A percentile compares a stretch with the other conserved stretches of the same genome.
These are phyloP conservation scores for Fusarium clavum DNA, from an alignment of 2,329 filamentous ascomycete genomes.

Conservation along the genomic window DNA sequence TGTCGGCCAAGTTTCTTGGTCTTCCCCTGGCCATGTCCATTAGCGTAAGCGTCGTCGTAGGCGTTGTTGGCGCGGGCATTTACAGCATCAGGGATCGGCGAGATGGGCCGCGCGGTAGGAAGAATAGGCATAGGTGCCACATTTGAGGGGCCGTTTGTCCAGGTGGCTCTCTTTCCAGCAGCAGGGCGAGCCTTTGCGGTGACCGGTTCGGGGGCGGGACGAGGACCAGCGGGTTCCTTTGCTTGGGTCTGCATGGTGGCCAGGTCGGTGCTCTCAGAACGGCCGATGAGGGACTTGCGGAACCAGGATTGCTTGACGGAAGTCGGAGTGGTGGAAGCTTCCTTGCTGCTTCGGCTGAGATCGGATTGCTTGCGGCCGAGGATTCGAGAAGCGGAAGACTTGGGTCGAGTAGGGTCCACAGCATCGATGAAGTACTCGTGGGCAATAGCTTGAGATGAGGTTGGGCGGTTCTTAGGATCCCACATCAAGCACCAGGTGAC, in stretches of 20 bases:
- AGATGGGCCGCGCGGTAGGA: conserved; percentile 93
- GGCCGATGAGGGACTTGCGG: conserved; percentile 89
- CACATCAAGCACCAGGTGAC: conserved; percentile 99
- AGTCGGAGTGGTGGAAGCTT: conserved; percentile 68
- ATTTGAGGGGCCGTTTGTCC: conserved; percentile 85
- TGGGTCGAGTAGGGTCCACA: conserved; percentile 90
- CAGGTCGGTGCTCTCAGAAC: conserved; percentile 76
- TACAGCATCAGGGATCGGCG: conserved; percentile 93
- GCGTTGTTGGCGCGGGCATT: conserved; percentile 86
- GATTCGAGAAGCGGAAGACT: conserved; percentile 85
- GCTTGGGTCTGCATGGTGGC: conserved; percentile 59
- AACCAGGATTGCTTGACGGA: conserved; percentile 96
- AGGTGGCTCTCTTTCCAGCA: conserved; percentile 87
- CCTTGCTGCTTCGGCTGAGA: conserved; percentile 74
- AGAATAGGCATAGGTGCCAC: conserved; percentile 94
- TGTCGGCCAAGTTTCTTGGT: conserved; percentile 95
- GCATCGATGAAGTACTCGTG: conserved; percentile 97
- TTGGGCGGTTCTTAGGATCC: conserved; percentile 93
- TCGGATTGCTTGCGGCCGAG: conserved; percentile 93
- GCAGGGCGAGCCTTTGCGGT: conserved; percentile 55
- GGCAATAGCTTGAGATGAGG: conserved; percentile 90
- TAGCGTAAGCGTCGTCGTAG: conserved; percentile 59
- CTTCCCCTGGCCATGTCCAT: conserved; percentile 68
- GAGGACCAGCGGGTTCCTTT: conserved; percentile 61
- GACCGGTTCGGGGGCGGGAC: conserved; percentile 59